phyloP scores from a whole-genome alignment of 2,329 filamentous ascomycete species.

The Periconia sp. region DNA sequence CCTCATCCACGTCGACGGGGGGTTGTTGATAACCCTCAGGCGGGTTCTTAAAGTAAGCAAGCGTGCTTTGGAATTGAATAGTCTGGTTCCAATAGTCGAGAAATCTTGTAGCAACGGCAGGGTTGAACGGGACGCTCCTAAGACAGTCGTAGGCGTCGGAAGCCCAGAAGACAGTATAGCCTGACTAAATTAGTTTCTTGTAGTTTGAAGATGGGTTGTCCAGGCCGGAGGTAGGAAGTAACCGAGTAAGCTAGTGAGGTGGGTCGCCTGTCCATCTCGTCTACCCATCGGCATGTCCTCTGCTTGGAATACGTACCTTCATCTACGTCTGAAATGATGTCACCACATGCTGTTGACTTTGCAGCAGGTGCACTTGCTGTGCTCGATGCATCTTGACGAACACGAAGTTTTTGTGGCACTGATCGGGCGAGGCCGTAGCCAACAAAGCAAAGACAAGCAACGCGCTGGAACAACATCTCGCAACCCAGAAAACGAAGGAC shows the following conservation, averaged over 20 bases:
- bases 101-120: conserved; percentile 51
- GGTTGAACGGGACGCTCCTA: conserved; percentile 53
- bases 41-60: conserved; percentile 50
- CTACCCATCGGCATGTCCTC: background rate
- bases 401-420: conserved; percentile 1
- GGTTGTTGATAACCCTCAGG: conserved; percentile 51
- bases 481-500: conserved; percentile 3
- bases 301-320: background rate
- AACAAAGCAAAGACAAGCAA: conserved; percentile 3
- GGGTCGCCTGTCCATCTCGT: background rate
- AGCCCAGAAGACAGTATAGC: conserved; percentile 9
- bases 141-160: conserved; percentile 50
- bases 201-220: too few relatives aligned
- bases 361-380: conserved; percentile 2
- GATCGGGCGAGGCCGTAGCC: conserved; percentile 3
- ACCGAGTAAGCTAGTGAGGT: too few relatives aligned
- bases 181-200: conserved; percentile 1
- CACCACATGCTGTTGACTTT: conserved; percentile 5
- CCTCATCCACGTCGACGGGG: conserved; percentile 40
- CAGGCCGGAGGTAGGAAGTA: too few relatives aligned
- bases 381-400: conserved; percentile 4
- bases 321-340: conserved; percentile 11
- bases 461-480: conserved; percentile 7
- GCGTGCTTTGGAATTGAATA: conserved; percentile 53
- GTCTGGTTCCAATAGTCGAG: conserved; percentile 54